A percentile compares a stretch with the other conserved stretches of the same genome.
phyloP scores from a whole-genome alignment of 176 grass and related monocot species.

The Musa schizocarpa region DNA sequence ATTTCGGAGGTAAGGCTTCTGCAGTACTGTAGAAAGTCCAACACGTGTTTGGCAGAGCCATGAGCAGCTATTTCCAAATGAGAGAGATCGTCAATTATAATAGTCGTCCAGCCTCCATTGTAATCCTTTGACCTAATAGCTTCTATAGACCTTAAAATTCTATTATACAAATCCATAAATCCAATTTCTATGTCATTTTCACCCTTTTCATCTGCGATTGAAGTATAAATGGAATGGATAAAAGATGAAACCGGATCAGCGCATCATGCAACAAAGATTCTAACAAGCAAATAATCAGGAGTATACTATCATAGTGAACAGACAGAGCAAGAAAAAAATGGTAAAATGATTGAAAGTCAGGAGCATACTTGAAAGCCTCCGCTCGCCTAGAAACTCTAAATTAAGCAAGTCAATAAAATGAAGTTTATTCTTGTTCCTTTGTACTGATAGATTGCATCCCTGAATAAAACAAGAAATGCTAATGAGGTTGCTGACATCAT shows the following conservation, averaged over 20 bases:
- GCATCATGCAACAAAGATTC: not conserved
- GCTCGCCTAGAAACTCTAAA: slow-evolving; percentile 51
- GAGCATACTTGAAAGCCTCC: not conserved
- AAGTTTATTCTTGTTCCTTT: slow-evolving; percentile 56
- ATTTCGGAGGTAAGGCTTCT: slow-evolving; percentile 48
- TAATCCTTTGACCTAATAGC: slow-evolving; percentile 25
- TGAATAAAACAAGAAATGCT: slow-evolving; percentile 10
- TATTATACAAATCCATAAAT: slow-evolving; percentile 46
- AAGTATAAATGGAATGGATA: not conserved
- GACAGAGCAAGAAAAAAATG: slow-evolving; percentile 9
- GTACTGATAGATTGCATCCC: slow-evolving; percentile 74
- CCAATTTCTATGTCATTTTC: slow-evolving; percentile 29
- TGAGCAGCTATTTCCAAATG: slow-evolving; percentile 63
- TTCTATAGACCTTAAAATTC: slow-evolving; percentile 43
- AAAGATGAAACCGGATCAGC: not conserved
- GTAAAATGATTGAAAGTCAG: not conserved
- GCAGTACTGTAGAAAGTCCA: slow-evolving; percentile 83
- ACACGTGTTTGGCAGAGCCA: slow-evolving; percentile 50
- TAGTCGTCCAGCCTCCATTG: slow-evolving; percentile 24
- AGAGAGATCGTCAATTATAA: slow-evolving; percentile 75
- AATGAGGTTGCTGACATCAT: not conserved
- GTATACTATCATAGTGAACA: not conserved
- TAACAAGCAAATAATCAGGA: not conserved
- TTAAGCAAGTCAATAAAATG: slow-evolving; percentile 63
- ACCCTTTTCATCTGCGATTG: slow-evolving; percentile 30